Conservation (phyloP, 78 protist genomes). For the Goniomonas avonlea region DNA sequence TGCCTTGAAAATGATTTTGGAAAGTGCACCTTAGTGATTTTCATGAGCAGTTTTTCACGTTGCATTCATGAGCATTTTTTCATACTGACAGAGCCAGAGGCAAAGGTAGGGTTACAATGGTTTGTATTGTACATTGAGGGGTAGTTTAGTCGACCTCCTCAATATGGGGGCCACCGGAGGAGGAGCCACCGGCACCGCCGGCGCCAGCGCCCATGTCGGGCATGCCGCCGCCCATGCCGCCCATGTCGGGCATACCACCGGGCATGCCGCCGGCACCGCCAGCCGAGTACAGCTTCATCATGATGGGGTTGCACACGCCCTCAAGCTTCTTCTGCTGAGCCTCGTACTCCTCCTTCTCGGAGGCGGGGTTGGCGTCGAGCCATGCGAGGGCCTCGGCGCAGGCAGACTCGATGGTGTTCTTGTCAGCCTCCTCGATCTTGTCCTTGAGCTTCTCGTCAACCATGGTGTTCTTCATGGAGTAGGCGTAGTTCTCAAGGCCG, state of each 20-base stretch:
- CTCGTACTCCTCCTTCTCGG: slow-evolving; percentile 79
- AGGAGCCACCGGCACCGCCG: neutral
- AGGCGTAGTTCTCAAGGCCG: slow-evolving; percentile 78
- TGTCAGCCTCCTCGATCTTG: slow-evolving; percentile 33
- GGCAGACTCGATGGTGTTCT: neutral
- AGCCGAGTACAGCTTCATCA: slow-evolving; percentile 68
- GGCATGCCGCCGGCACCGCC: slow-evolving; percentile 17
- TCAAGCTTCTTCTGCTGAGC: slow-evolving; percentile 77
- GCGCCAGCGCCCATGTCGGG: slow-evolving; percentile 13
- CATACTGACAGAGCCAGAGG: no score
- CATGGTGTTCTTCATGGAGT: slow-evolving; percentile 47
- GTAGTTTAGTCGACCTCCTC: slow-evolving; percentile 48
- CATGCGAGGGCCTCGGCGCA: slow-evolving; percentile 43
- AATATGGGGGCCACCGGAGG: slow-evolving; percentile 27
- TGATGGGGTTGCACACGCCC: slow-evolving; percentile 77
- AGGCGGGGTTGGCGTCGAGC: slow-evolving; percentile 61
- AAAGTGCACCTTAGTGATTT: no score
- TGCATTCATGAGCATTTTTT: no score
- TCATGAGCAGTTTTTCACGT: no score
- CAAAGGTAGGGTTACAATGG: no score
- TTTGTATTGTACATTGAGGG: no score
- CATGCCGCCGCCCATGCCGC: slow-evolving; percentile 45
- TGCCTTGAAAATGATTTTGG: no score
- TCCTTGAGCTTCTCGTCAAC: slow-evolving; percentile 30
- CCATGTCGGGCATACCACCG: slow-evolving; percentile 28